Conservation (phyloP, 2,329 filamentous ascomycete genomes). For the Podosphaera xanthii region DNA sequence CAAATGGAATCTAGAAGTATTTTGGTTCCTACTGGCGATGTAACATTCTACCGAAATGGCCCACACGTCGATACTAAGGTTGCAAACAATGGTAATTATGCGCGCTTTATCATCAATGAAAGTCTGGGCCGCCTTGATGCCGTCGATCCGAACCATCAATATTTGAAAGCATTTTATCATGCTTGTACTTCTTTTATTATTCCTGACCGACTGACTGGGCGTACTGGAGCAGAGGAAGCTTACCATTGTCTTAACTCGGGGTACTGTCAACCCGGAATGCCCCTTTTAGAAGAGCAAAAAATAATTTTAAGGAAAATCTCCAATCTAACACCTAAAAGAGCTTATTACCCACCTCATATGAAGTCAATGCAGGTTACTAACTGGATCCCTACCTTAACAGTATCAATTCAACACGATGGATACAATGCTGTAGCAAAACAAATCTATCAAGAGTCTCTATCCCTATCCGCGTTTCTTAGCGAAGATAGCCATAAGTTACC, state of each 20-base stretch:
- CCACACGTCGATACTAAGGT: slow-evolving; percentile 22
- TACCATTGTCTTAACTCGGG: slow-evolving; percentile 26
- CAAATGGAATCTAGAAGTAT: slow-evolving; percentile 14
- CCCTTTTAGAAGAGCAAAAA: slow-evolving; percentile 2
- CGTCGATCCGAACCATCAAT: slow-evolving; percentile 9
- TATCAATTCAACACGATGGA: slow-evolving; percentile 20
- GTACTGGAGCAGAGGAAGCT: slow-evolving; percentile 39
- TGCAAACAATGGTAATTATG: slow-evolving; percentile 19
- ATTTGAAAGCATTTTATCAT: slow-evolving; percentile 4
- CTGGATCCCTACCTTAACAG: slow-evolving; percentile 21
- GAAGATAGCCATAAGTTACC: slow-evolving; percentile 1
- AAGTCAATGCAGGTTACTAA: slow-evolving; percentile 21
- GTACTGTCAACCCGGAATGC: slow-evolving; percentile 16
- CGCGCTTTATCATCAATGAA: slow-evolving; percentile 28
- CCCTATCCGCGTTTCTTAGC: slow-evolving; percentile 5
- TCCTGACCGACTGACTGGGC: slow-evolving; percentile 31
- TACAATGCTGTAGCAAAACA: slow-evolving; percentile 4
- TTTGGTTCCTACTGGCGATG: slow-evolving; percentile 26
- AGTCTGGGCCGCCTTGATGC: slow-evolving; percentile 30
- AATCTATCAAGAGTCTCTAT: slow-evolving; percentile 6
- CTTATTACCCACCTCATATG: slow-evolving; percentile 22
- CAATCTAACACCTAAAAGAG: slow-evolving; percentile 15
- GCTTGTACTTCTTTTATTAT: slow-evolving; percentile 16
- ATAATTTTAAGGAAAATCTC: slow-evolving; percentile 4
- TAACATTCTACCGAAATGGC: slow-evolving; percentile 14